Evolutionary conservation across 169 alveolate species (phyloP), one percentile per base, ranked within the genome.

Genomic region (Plasmodium blacklocki): DNA sequence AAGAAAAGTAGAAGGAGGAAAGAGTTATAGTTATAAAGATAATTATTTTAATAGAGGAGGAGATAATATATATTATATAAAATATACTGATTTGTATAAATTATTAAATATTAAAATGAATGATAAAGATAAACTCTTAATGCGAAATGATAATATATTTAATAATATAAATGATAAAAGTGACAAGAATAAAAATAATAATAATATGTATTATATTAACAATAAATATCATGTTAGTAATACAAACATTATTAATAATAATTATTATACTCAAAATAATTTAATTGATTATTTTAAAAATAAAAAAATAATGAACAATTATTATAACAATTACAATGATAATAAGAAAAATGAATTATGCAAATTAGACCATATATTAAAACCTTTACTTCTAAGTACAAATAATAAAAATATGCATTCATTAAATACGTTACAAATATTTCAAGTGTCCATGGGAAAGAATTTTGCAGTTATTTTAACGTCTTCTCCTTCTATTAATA

Each of bases 31-130:
- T 15, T 67, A 32, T 50, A 56, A 64, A 39, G 64, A 83, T 3
- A 43, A 83, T n/a, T 49, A 54, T 18, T 39, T 62, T 54, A 83
- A 67, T 3, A 54, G 91, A 58, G 91, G 91, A 29, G 91, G 91
- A 45, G 91, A 83, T 18, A 83, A 83, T 52, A 43, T 83, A 12
- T 83, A 29, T 68, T 83, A 83, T 62, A 73, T 83, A 12, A 83
- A 83, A 56, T 83, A 68, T 29, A 60, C 74, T 4, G 91, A 83
- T 47, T 72, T 83, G 26, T 39, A 74, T 56, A 8, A 73, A 2
- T 56, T 73, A 19, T 2, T 73, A 29, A 73, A 73, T 49, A 7
- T 68, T 56, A 49, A 14, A 8, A 23, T n/a, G 32, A 67, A 32
- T 56, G 26, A 58, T 15, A 50, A 52, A 39, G 56, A 49, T 19